These are phyloP conservation scores for Zelonia costaricensis DNA, from an alignment of 208 protist species.

Conservation along the genomic window DNA sequence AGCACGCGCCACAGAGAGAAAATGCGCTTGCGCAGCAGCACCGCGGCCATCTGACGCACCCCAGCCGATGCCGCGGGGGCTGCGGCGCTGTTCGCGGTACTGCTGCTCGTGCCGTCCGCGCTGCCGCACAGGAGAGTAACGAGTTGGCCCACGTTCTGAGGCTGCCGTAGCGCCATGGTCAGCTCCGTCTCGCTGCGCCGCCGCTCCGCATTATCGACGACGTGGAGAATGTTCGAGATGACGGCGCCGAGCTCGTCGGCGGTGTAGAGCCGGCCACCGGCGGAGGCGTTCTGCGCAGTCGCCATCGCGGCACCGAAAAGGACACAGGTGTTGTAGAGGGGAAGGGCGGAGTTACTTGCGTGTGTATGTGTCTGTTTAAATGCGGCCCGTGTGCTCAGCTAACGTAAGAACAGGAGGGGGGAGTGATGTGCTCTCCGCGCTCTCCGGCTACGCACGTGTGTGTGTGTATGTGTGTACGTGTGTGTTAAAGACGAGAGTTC, in stretches of 20 bases:
- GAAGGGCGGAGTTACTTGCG: too few species aligned
- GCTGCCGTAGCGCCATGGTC: constrained; percentile 38
- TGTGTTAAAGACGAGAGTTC: too few species aligned
- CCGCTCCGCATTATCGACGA: constrained; percentile 70
- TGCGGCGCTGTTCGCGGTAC: too few species aligned
- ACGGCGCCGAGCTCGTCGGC: constrained; percentile 51
- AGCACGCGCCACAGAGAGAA: constrained; percentile 73
- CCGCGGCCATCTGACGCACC: constrained; percentile 78
- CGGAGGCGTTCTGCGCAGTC: too few species aligned
- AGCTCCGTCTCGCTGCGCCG: constrained; percentile 52
- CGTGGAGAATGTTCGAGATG: constrained; percentile 54
- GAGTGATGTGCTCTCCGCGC: background rate
- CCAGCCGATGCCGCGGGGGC: constrained; percentile 34
- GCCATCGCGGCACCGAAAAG: too few species aligned
- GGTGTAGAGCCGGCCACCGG: constrained; percentile 11
- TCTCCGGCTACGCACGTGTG: background rate
- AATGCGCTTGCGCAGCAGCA: constrained; percentile 83
- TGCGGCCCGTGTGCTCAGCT: too few species aligned
- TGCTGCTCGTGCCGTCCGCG: constrained; percentile 18
- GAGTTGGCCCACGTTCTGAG: constrained; percentile 47
- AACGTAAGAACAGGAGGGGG: too few species aligned
- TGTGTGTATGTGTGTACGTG: background rate
- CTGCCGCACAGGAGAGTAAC: constrained; percentile 48
- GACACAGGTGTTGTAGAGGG: background rate
- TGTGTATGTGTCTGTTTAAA: too few species aligned